Base-by-base conservation (phyloP, 2,329 filamentous ascomycete species). In the Arthrobotrys musiformis region DNA sequence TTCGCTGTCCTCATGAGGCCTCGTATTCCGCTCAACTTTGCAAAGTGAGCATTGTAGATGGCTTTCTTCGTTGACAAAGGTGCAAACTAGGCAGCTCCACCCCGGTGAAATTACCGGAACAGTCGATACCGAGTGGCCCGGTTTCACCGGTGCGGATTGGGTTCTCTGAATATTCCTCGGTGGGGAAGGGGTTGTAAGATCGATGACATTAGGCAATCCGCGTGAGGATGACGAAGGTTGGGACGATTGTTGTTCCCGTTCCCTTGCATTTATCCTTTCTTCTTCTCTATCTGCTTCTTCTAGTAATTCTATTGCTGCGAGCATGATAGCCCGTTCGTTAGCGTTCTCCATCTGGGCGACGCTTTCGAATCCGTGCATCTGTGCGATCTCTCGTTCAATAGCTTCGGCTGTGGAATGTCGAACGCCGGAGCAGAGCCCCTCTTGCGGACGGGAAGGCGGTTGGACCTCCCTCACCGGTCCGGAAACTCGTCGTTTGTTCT, bases 331-430 rank as follows among this genome's bases (percentile, higher is more conserved):
- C 24, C 89, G 87, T 69, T 97, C 93, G 80, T 97, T 96, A 2
- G 93, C 94, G 80, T 93, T 91, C 68, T 97, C 93, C 82, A 96
- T 92, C 79, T 96, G 93, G 0, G 93, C 93, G 81, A 92, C 89
- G 0, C 93, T 97, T 76, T 88, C 88, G 85, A 96, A 94, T 0
- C 93, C 92, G 79, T 91, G 91, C 70, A 86, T 86, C 4, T 89
- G 89, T 40, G 90, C 91, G 73, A 85, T 85, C 63, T 92, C 88
- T 15, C 86, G 86, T 40, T 92, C 88, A 54, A 90, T 87, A 19
- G 86, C 85, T 52, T 90, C 90, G 78, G 89, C 88, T 54, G 89
- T 88, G 37, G 88, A 90, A 11, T 89, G 89, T 70, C 90, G 93
- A 26, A 89, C 93, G 82, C 94, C 97, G 1, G 93, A 19, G 92